Conservation (phyloP, 1,284 basidiomycete species). For the Butyriboletus appendiculatus region DNA sequence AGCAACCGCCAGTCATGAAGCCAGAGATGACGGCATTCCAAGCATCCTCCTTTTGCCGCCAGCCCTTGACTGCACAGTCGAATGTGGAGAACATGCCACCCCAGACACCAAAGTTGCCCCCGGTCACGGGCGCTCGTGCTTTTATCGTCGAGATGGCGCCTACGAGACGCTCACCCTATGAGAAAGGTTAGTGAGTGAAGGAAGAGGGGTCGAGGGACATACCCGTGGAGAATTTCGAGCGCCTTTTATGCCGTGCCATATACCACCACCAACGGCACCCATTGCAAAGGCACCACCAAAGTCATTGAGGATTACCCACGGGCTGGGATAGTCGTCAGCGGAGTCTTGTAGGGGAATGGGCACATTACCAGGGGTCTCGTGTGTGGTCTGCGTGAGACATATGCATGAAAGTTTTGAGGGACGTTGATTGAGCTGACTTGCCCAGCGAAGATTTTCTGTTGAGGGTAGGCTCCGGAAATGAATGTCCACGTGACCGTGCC, state of each 20-base stretch:
- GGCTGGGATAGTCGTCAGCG: conserved; percentile 51
- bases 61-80: conserved; percentile 97
- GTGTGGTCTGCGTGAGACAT: conserved; percentile 92
- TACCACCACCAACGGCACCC: conserved; percentile 94
- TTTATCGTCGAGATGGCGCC: conserved; percentile 97
- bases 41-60: conserved; percentile 98
- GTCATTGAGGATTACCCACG: conserved; percentile 98
- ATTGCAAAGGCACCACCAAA: conserved; percentile 97
- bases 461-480: conserved; percentile 23
- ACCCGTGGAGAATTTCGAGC: conserved; percentile 95
- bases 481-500: conserved; percentile 32
- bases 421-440: not conserved
- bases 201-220: not conserved
- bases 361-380: conserved; percentile 80
- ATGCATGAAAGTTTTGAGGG: not conserved
- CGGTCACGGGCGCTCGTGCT: conserved; percentile 96
- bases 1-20: conserved; percentile 96
- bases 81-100: conserved; percentile 97
- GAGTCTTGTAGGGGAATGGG: not conserved
- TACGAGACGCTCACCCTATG: conserved; percentile 85
- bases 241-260: conserved; percentile 99
- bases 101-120: conserved; percentile 98
- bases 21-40: conserved; percentile 99
- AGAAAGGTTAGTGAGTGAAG: not conserved
- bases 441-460: conserved; percentile 29